Base-by-base conservation (phyloP, 1,139 yeast genomes). In the Saccharomyces uvarum region DNA sequence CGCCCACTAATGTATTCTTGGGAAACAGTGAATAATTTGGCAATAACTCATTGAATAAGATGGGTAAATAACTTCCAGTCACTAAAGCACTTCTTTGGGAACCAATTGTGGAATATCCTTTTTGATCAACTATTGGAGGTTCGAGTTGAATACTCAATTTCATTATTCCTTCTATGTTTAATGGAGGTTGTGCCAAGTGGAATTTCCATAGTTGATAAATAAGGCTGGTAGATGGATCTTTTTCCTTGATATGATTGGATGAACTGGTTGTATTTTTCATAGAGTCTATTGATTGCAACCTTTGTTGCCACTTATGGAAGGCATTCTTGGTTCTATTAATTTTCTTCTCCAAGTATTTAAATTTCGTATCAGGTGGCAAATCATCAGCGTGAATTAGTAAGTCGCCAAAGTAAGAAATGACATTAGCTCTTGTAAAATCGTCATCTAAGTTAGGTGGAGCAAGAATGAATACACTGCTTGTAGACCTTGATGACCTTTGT, bases 391-490 rank as follows among this genome's bases (percentile, higher is more conserved):
- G 62, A 7, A 69, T 67, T 7, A 64, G 73, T 55, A 91, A 74
- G 66, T 91, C 98, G 21, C 97, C 97, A 74, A 89, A 91, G 68
- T 85, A 91, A 0, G 98, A 97, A 49, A 93, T 84, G 11, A 88
- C 96, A 51, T 82, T 80, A 54, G 83, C 84, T 64, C 88, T 87
- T 0, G 95, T 81, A 63, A 86, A 88, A 1, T 81, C 76, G 59
- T 81, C 81, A 32, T 97, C 96, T 61, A 90, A 77, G 5, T 95
- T 95, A 63, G 95, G 86, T 2, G 97, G 95, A 0, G 96, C 96
- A 28, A 69, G 55, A 31, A 69, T 69, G 50, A 68, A 69, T 5
- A 69, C 71, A 54, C 76, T 73, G 56, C 74, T 76, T 47, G 75
- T 74, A 26, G 81, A 75, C 51, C 77, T 77, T 31, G 82, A 77